Evolutionary conservation across 1,284 basidiomycete genomes (phyloP), one percentile per base, ranked within the genome.

Genomic region (Leccinum pachyderme): DNA sequence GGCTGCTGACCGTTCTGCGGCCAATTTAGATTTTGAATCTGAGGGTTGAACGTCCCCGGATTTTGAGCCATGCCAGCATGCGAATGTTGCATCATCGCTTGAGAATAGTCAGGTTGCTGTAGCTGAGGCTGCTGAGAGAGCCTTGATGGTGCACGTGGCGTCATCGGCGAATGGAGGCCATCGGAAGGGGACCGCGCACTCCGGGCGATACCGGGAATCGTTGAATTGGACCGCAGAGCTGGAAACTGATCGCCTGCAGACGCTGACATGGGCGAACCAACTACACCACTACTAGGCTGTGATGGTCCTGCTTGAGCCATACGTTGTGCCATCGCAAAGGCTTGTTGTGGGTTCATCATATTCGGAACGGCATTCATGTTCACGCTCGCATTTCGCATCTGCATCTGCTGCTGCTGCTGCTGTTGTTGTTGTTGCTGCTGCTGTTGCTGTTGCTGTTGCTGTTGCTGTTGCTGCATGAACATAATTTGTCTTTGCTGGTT

Each of bases 101-200:
- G 65, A 18, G 70, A 66, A 52, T 66, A 71, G 41, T 70, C 68
- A 31, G 64, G 68, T 46, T 70, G 71, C 31, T 68, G 75, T 59
- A 65, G 61, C 44, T 69, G 66, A 45, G 77, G 65, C 51, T 77
- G 72, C 49, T 78, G 75, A 63, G 67, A 69, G 48, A 69, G 70
- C 31, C 67, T 65, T 32, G 67, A 69, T 2, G 70, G 69, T 2
- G 67, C 65, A 9, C 79, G 76, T 35, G 82, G 79, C 46, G 81
- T 81, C 73, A 84, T 78, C 0, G 86, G 84, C 24, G 83, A 80
- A 49, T 80, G 75, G 6, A 75, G 75, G 31, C 77, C 75, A 53
- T 89, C 86, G 18, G 85, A 82, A 24, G 87, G 87, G 43, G 87
- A 89, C 54, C 86, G 77, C 50, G 81, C 79, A 61, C 81, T 87